phyloP scores from a whole-genome alignment of 2,329 filamentous ascomycete species.

The Aureobasidium musti region DNA sequence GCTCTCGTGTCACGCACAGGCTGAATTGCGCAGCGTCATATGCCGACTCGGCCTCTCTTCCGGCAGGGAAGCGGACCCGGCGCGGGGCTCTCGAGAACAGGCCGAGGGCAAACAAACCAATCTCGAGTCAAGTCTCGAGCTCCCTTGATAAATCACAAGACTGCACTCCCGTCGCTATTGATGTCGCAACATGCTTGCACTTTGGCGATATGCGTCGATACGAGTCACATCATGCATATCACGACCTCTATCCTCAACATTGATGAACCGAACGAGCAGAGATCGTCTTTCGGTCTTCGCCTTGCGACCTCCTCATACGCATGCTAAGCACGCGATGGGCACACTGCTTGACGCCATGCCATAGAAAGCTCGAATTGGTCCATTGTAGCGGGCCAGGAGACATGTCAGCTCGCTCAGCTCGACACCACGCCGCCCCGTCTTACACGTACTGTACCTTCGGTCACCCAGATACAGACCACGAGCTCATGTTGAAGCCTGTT shows the following conservation, averaged over 20 bases:
- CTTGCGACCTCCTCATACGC: neutral
- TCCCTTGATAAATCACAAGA: neutral
- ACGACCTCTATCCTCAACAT: neutral
- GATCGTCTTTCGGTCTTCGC: neutral
- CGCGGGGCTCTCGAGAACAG: neutral
- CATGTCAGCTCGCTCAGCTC: constrained; percentile 9
- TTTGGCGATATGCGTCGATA: constrained; percentile 6
- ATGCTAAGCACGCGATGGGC: constrained; percentile 11
- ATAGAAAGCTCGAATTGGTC: neutral
- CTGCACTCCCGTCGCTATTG: neutral
- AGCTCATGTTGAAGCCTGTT: neutral
- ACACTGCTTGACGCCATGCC: constrained; percentile 11
- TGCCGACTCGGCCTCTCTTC: constrained; percentile 3
- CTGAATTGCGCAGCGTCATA: constrained; percentile 5
- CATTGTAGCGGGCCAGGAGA: neutral
- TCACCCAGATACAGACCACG: neutral
- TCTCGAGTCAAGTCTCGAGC: neutral
- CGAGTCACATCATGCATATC: neutral
- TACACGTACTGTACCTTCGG: neutral
- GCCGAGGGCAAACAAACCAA: neutral
- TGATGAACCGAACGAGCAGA: neutral
- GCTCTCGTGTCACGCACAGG: neutral
- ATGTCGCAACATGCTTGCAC: neutral
- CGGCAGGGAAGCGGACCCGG: neutral
- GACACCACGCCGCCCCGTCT: neutral